Evolutionary conservation across 2,329 filamentous ascomycete genomes (phyloP).

Genomic region (Sphaerostilbella broomeana): DNA sequence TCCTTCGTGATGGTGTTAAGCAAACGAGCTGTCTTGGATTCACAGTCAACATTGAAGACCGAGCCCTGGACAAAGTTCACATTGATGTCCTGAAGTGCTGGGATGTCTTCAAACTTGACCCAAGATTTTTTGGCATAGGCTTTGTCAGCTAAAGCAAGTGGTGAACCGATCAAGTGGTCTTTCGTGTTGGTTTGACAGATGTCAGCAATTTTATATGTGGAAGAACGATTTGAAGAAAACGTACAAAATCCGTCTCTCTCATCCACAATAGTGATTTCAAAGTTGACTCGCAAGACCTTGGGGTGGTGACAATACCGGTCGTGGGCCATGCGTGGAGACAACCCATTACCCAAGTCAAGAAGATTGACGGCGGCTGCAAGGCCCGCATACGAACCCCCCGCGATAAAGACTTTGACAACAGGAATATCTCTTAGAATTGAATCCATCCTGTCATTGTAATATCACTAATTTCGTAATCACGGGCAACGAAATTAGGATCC

Average conservation of each 20-base stretch:
- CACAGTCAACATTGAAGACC: slow-evolving; percentile 53
- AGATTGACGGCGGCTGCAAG: slow-evolving; percentile 61
- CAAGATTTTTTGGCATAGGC: slow-evolving; percentile 62
- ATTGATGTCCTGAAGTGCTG: slow-evolving; percentile 55
- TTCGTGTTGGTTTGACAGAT: background rate
- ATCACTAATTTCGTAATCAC: no score
- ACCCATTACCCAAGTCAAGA: slow-evolving; percentile 56
- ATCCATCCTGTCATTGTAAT: slow-evolving; percentile 28
- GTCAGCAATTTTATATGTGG: background rate
- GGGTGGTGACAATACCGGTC: slow-evolving; percentile 34
- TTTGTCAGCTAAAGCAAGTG: slow-evolving; percentile 60
- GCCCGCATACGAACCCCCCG: slow-evolving; percentile 68
- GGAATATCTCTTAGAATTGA: slow-evolving; percentile 23
- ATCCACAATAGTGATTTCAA: slow-evolving; percentile 69
- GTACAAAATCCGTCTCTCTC: slow-evolving; percentile 79
- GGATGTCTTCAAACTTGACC: slow-evolving; percentile 61
- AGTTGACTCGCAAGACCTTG: slow-evolving; percentile 41
- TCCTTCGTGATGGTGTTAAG: slow-evolving; percentile 40
- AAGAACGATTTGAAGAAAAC: slow-evolving; percentile 22
- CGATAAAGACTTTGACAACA: slow-evolving; percentile 54
- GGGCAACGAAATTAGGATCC: no score
- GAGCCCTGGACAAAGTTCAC: slow-evolving; percentile 61
- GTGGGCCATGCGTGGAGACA: slow-evolving; percentile 39
- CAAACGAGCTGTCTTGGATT: slow-evolving; percentile 52
- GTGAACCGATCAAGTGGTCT: slow-evolving; percentile 73